Base-by-base conservation (phyloP, 306 rosid genomes). In the Prunus campanulata region DNA sequence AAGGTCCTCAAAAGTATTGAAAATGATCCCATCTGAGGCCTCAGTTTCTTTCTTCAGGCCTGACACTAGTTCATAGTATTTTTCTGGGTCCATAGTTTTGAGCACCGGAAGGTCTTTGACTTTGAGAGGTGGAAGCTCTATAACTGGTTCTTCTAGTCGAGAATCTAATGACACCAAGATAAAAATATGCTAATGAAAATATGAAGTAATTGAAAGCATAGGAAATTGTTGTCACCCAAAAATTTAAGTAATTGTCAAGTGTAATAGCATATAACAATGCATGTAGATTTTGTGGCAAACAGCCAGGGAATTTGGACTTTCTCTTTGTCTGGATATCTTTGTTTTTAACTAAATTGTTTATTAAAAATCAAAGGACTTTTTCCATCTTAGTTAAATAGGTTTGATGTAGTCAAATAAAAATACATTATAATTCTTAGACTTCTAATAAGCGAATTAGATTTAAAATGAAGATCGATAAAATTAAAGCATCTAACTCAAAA, bases 1-100 rank as follows among this genome's bases (percentile, higher is more conserved):
- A 48, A 91, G 86, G 18, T 81, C 85, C 49, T 86, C 73, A 49
- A 68, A 81, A 39, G 88, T 74, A 70, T 91, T 91, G 82, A 86
- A 84, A 68, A 89, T 91, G 25, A 88, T 5, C 27, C 88, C 93
- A 5, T 82, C 32, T 35, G 91, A 84, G 16, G 81, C 69, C 62
- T 73, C 80, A 42, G 74, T 78, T 66, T 74, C 84, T 1, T 77
- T 82, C 19, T 71, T 13, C 56, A 82, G 3, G 39, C 66, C 75
- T 3, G 73, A 52, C 11, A 80, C 29, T 19, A 80, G 12, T 3
- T 83, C 72, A 69, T 79, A 65, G 2, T 25, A 68, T 16, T 39
- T 56, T 7, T 82, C 76, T 5, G 79, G 80, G 47, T 80, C 78
- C 50, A 29, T 11, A 2, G 76, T 66, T 11, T 79, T 57, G 2